Evolutionary conservation across 2,329 filamentous ascomycete genomes (phyloP).

Genomic region (Aspergillus clavatus): DNA sequence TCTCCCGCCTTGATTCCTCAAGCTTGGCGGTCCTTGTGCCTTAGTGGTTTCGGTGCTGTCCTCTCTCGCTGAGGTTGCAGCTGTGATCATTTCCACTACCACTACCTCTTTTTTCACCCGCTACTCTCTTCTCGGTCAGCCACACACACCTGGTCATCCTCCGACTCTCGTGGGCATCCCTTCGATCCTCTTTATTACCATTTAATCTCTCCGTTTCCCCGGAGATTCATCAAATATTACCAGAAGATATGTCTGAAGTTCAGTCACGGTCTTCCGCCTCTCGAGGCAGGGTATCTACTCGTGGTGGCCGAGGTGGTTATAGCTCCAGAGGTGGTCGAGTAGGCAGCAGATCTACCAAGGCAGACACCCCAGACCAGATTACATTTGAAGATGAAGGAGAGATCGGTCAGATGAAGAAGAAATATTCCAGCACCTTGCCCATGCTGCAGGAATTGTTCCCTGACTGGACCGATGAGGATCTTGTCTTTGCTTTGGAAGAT

Average conservation of each 20-base stretch:
- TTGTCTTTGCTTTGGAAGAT: conserved; percentile 89
- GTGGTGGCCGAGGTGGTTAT: conserved; percentile 77
- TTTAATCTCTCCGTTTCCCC: conserved; percentile 26
- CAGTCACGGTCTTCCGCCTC: conserved; percentile 75
- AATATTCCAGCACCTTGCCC: conserved; percentile 72
- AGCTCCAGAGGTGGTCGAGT: conserved; percentile 66
- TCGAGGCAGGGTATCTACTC: conserved; percentile 84
- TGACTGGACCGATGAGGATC: conserved; percentile 91
- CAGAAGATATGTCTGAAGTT: conserved; percentile 81
- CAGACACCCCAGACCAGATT: conserved; percentile 63
- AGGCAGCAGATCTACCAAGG: conserved; percentile 64
- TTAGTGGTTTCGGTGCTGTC: conserved; percentile 34
- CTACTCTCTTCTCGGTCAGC: conserved; percentile 29
- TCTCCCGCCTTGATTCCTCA: conserved; percentile 16
- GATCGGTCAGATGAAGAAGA: conserved; percentile 85
- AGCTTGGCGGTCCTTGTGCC: conserved; percentile 27
- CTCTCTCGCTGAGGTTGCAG: conserved; percentile 38
- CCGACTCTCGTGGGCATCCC: conserved; percentile 22
- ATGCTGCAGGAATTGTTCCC: conserved; percentile 90
- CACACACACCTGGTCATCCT: conserved; percentile 25
- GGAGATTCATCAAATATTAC: conserved; percentile 28
- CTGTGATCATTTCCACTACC: conserved; percentile 27
- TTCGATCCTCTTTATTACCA: conserved; percentile 23
- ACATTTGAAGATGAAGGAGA: conserved; percentile 78
- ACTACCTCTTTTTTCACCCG: conserved; percentile 20